A percentile compares a stretch with the other conserved stretches of the same genome.
Evolutionary conservation across 176 grass and related monocot species (phyloP).

Genomic region (Bolboschoenus planiculmis): DNA sequence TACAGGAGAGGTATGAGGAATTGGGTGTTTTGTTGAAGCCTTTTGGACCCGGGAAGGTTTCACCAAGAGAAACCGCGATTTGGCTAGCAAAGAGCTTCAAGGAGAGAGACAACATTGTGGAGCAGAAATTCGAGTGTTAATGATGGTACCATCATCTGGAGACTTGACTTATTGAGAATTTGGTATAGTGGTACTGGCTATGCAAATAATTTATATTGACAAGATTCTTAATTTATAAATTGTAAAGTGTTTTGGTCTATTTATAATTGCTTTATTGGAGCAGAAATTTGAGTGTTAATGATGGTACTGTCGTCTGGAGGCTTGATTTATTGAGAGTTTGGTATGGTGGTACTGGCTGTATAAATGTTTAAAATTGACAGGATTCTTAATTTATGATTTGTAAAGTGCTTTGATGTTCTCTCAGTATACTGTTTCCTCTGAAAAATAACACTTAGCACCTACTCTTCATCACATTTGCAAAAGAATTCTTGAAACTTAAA

Average conservation of each 20-base stretch:
- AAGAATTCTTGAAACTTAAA: neutral
- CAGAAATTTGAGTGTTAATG: neutral
- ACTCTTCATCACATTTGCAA: neutral
- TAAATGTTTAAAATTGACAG: neutral
- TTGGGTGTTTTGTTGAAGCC: conserved; percentile 71
- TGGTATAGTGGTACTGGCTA: neutral
- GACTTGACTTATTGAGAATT: neutral
- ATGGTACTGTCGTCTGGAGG: neutral
- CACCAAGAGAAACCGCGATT: conserved; percentile 90
- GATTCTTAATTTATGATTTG: neutral
- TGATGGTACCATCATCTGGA: neutral
- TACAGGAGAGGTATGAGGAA: conserved; percentile 80
- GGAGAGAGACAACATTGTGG: conserved; percentile 36
- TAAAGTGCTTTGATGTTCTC: neutral
- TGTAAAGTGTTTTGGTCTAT: neutral
- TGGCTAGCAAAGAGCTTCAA: conserved; percentile 94
- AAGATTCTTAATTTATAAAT: neutral
- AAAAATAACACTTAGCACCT: neutral
- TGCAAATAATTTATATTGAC: neutral
- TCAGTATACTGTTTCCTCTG: neutral
- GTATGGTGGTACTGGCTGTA: neutral
- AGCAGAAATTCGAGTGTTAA: conserved; percentile 1
- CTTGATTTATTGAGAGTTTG: neutral
- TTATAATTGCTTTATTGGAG: too few species aligned
- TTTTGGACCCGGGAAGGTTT: conserved; percentile 75